Evolutionary conservation across 768 basidiomycete genomes (phyloP).

Genomic region (Mycena vulgaris): DNA sequence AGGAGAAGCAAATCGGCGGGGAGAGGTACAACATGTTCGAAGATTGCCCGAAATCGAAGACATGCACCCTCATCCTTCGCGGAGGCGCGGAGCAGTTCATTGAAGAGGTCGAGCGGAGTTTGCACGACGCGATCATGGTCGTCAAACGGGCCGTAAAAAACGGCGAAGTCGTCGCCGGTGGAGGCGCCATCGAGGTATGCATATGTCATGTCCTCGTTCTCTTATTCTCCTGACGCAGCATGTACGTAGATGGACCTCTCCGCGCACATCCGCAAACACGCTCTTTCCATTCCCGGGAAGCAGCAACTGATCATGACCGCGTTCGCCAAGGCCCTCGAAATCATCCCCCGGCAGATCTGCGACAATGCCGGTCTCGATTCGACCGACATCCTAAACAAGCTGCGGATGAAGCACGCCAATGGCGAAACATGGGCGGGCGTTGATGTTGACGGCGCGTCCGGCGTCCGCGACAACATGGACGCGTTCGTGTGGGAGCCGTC

Average conservation of each 20-base stretch:
- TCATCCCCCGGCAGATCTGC: slow-evolving; percentile 98
- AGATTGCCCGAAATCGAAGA: slow-evolving; percentile 93
- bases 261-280: slow-evolving; percentile 92
- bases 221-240: slow-evolving; percentile 7
- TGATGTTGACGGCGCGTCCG: slow-evolving; percentile 90
- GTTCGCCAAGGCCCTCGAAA: slow-evolving; percentile 96
- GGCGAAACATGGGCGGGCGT: slow-evolving; percentile 95
- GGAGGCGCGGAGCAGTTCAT: slow-evolving; percentile 99
- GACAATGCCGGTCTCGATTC: slow-evolving; percentile 99
- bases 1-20: slow-evolving; percentile 96
- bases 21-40: slow-evolving; percentile 97
- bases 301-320: slow-evolving; percentile 94
- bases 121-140: slow-evolving; percentile 99
- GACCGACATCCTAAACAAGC: slow-evolving; percentile 96
- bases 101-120: slow-evolving; percentile 96
- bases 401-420: slow-evolving; percentile 95
- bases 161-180: slow-evolving; percentile 96
- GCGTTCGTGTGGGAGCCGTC: slow-evolving; percentile 99
- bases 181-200: slow-evolving; percentile 94
- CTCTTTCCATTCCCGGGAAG: slow-evolving; percentile 95
- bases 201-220: background rate
- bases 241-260: slow-evolving; percentile 92
- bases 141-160: slow-evolving; percentile 97
- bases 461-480: slow-evolving; percentile 96
- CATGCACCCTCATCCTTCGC: slow-evolving; percentile 93